Evolutionary conservation across 371 early-diverging fungal species (phyloP), one percentile per base, ranked within the genome.

Genomic region (Cokeromyces recurvatus): DNA sequence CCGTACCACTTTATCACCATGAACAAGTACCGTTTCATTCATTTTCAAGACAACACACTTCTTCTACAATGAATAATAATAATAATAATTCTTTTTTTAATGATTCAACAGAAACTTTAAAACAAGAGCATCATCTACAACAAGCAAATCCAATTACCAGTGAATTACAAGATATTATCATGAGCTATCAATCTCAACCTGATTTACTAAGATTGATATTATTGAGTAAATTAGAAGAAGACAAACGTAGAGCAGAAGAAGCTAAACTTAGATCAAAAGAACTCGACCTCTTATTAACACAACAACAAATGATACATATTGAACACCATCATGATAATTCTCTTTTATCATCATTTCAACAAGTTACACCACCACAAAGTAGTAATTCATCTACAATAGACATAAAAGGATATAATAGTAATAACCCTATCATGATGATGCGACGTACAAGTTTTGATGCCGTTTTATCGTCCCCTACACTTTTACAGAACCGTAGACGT

Each of bases 201-300:
- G 84, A 84, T 15, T 58, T 84, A 10, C 53, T 84, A 4, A 70
- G 65, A n/a, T 40, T 84, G 29, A 84, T 84, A 27, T 60, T 84
- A 38, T 45, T 72, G 8, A 78, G 81, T 46, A 84, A 81, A 59
- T 65, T 80, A 2, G 79, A 84, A 49, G 84, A 84, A 49, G 84
- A 84, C 38, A 76, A 78, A 45, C 74, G 84, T 27, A 62, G 75
- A 51, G 60, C 71, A 3, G 74, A 70, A 51, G 74, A 74, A 48
- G 74, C 74, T 4, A 60, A 61, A 42, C 57, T 81, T 24, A 50
- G 63, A 29, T 66, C 74, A 3, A 74, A 74, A 39, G 68, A 68
- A 39, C 47, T 74, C 2, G 74, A 74, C 51, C 38, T 68, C 7
- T 35, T 72, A 21, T 51, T 72, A 40, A 43, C 66, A 27, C 68